Base-by-base conservation (phyloP, 1,284 basidiomycete genomes). In the Apiotrichum brassicae region DNA sequence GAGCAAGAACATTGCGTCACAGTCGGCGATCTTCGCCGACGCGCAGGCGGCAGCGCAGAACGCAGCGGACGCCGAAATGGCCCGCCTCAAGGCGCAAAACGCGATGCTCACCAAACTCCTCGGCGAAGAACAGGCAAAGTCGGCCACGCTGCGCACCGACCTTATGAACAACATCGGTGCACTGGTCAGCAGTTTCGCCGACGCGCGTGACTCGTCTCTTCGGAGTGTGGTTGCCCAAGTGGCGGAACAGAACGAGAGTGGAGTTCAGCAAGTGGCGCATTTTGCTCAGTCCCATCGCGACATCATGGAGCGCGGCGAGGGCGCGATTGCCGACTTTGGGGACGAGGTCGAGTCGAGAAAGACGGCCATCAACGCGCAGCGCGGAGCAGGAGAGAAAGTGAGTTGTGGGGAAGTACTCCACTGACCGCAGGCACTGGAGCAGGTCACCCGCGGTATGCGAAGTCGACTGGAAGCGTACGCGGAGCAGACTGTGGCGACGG, bases 81-180 rank as follows among this genome's bases (percentile, higher is more conserved):
- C 72, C 2, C 81, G 82, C 22, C 75, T 94, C 19, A 79, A 79
- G 52, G 75, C 79, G 42, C 88, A 92, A 65, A 93, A 93, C 62
- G 76, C 76, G n/a, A 69, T 78, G 2, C 76, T 95, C 25, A 70
- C 74, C 1, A 75, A 76, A 22, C 74, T 88, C 53, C 73, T 93
- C 3, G 79, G 82, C 54, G 72, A 79, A 5, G 87, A 93, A 70
- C 81, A 79, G 63, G 64, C 71, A 6, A 84, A 81, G 56, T 79
- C 82, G 0, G 79, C 82, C 24, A 79, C 78, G 44, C 79, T 85
- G 2, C 84, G 83, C 57, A 81, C 83, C 33, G 83, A 86, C 40
- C 71, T 94, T 6, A 72, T 89, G 35, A 78, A 83, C 40, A 82
- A 82, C 32, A 78, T 94, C 49, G 84, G 85, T 0, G 75, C 76